These are phyloP conservation scores for Leishmania gerbilli DNA, from an alignment of 208 protist species.

Conservation along the genomic window DNA sequence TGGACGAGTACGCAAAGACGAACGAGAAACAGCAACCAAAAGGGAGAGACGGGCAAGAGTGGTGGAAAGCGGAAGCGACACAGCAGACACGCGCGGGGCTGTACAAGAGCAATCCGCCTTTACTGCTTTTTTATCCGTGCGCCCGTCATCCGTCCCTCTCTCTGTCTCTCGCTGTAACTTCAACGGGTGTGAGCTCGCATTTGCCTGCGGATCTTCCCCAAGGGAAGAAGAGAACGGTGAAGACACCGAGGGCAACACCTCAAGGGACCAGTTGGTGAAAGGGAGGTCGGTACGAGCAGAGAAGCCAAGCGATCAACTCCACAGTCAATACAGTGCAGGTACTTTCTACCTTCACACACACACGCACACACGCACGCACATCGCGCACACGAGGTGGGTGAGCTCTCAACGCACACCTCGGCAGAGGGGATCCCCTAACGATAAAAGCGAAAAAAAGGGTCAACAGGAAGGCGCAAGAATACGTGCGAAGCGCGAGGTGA, in stretches of 20 bases:
- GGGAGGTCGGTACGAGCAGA: background rate
- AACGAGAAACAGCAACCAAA: background rate
- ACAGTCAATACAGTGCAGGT: background rate
- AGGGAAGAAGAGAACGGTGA: background rate
- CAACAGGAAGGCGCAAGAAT: background rate
- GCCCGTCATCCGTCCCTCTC: background rate
- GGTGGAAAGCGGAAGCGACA: background rate
- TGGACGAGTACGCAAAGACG: background rate
- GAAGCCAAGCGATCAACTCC: background rate
- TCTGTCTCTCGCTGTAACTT: background rate
- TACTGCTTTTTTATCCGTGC: background rate
- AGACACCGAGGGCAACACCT: background rate
- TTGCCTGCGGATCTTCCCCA: background rate
- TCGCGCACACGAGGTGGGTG: background rate
- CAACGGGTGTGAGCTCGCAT: background rate
- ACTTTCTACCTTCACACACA: background rate
- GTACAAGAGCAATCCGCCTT: background rate
- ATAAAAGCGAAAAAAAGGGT: background rate
- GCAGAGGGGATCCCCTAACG: background rate
- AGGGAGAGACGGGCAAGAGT: background rate
- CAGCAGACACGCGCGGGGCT: background rate
- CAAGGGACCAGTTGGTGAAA: background rate
- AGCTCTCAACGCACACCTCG: background rate
- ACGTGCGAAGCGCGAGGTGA: background rate
- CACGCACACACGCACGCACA: background rate